These are phyloP conservation scores for Aspergillus cristatus DNA, from an alignment of 495 filamentous ascomycete genomes.

Conservation along the genomic window DNA sequence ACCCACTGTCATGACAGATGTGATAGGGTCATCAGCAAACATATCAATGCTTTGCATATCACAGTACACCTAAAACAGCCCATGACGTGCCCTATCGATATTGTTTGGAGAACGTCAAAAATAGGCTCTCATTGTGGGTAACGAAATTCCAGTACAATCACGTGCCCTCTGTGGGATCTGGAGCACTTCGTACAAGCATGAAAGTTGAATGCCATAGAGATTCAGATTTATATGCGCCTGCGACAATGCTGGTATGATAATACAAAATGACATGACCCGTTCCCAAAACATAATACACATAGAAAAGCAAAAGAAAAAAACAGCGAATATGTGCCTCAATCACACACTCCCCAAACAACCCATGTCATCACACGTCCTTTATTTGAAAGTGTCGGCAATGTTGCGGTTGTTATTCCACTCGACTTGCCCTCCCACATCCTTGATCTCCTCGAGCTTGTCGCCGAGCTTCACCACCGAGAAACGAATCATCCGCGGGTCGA, in stretches of 20 bases:
- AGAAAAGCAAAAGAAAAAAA: slow-evolving; percentile 7
- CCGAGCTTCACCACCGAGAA: slow-evolving; percentile 83
- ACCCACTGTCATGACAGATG: no score
- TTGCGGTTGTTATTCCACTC: slow-evolving; percentile 43
- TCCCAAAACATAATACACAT: slow-evolving; percentile 25
- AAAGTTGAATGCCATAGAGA: slow-evolving; percentile 11
- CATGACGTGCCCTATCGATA: no score
- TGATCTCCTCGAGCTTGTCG: slow-evolving; percentile 60
- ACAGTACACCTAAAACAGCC: no score
- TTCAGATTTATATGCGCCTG: slow-evolving; percentile 31
- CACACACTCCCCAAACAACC: slow-evolving; percentile 7
- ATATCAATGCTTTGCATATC: no score
- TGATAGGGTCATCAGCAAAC: no score
- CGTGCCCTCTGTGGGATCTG: no score
- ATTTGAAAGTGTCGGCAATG: slow-evolving; percentile 22
- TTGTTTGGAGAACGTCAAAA: no score
- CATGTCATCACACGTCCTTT: neutral
- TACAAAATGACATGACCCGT: slow-evolving; percentile 19
- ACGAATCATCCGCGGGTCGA: slow-evolving; percentile 86
- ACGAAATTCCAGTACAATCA: no score
- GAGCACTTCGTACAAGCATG: no score
- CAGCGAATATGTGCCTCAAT: no score
- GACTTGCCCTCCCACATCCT: slow-evolving; percentile 50
- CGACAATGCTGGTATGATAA: slow-evolving; percentile 25
- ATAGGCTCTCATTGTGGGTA: no score